phyloP scores from a whole-genome alignment of 1,139 yeast species.

The Lizanozyma gosingica region DNA sequence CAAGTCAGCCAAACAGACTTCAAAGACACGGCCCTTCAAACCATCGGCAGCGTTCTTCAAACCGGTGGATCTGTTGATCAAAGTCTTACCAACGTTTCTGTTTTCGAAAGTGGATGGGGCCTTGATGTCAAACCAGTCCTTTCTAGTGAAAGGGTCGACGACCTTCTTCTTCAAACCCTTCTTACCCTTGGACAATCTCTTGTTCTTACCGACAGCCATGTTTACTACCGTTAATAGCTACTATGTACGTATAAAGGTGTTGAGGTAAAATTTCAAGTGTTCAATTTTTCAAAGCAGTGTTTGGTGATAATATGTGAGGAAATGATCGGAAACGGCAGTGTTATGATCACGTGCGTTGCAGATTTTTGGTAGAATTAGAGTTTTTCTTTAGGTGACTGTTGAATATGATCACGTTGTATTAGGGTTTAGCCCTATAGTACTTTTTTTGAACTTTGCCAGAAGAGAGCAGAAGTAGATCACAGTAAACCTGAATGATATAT shows the following conservation, averaged over 20 bases:
- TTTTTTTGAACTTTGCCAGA: not conserved
- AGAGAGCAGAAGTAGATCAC: not conserved
- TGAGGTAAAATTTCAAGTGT: not conserved
- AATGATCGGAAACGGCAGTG: too few relatives aligned
- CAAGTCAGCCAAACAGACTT: slow-evolving; percentile 41
- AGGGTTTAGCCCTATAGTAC: not conserved
- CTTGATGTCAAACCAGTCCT: slow-evolving; percentile 45
- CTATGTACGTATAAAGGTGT: too few relatives aligned
- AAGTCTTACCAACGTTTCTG: slow-evolving; percentile 45
- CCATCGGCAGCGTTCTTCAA: slow-evolving; percentile 46
- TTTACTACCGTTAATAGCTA: slow-evolving; percentile 4
- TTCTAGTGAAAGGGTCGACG: slow-evolving; percentile 44
- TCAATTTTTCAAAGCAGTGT: not conserved
- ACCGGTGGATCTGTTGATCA: slow-evolving; percentile 44
- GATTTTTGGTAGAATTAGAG: too few relatives aligned
- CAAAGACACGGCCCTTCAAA: slow-evolving; percentile 44
- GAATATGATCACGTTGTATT: not conserved
- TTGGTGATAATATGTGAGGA: too few relatives aligned
- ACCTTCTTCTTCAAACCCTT: slow-evolving; percentile 46
- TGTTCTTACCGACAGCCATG: slow-evolving; percentile 48
- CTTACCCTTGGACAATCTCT: slow-evolving; percentile 47
- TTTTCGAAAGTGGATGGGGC: slow-evolving; percentile 45
- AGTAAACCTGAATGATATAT: too few relatives aligned
- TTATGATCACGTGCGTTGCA: too few relatives aligned
- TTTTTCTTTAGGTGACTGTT: not conserved